Base-by-base conservation (phyloP, 2,329 filamentous ascomycete species). In the Cercospora sp. region DNA sequence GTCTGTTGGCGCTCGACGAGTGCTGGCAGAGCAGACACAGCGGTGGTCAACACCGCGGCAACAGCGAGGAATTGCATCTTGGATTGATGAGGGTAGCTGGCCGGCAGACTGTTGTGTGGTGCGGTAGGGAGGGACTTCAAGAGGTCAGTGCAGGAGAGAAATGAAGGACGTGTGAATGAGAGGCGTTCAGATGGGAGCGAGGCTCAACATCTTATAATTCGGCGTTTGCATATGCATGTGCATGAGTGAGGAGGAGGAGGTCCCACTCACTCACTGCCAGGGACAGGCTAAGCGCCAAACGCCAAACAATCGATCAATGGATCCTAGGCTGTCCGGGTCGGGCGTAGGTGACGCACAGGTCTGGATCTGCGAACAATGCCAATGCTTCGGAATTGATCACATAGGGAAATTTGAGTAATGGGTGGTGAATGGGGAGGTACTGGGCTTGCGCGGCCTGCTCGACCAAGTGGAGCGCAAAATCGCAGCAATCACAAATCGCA, bases 21-120 rank as follows among this genome's bases (percentile, higher is more conserved):
- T 30, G 62, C 37, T 13, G 62, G 62, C 51, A 58, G 53, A 21
- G 62, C 62, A 59, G 62, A 58, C 30, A 59, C 62, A 16, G 51
- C 34, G 18, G 51, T 43, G 51, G 34, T 57, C 21, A 65, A 49
- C 16, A 45, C 53, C 24, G 62, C 62, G 53, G 62, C 62, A 30
- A 59, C 26, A 43, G 30, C 26, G 26, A 65, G 62, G 53, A 65
- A 65, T 12, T 65, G 62, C 62, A 65, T 65, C 32, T 37, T 65
- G 32, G 16, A 24, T 21, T n/a, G 28, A 34, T 18, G 28, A n/a
- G 55, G 28, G n/a, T n/a, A 37, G 55, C 28, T 59, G 55, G 28
- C 18, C n/a, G 28, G 12, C 55, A 37, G 18, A 59, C 30, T 32
- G 5, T 5, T 18, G 26, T 24, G 26, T 9, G 6, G 16, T 28